Conservation (phyloP, 768 basidiomycete genomes). For the Krasilnikovozyma curviuscula region DNA sequence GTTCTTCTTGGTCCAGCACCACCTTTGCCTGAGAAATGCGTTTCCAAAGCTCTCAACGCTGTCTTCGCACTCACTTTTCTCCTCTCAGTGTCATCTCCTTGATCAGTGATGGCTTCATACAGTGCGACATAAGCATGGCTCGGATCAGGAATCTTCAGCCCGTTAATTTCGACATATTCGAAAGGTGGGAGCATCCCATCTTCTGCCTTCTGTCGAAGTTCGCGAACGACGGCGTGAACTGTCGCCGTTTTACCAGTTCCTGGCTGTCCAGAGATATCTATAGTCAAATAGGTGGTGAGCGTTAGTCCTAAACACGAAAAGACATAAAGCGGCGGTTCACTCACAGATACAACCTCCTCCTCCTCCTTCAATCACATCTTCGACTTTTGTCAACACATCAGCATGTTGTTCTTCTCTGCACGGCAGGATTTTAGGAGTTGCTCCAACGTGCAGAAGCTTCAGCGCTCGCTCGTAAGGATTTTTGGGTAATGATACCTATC, state of each 20-base stretch:
- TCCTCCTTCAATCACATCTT: conserved; percentile 73
- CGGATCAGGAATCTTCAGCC: conserved; percentile 79
- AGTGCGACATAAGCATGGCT: conserved; percentile 76
- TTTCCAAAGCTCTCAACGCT: conserved; percentile 55
- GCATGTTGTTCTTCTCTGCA: conserved; percentile 74
- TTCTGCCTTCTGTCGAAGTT: conserved; percentile 74
- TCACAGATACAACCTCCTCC: conserved; percentile 88
- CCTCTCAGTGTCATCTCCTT: conserved; percentile 43
- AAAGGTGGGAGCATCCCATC: conserved; percentile 70
- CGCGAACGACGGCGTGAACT: conserved; percentile 76
- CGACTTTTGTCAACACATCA: conserved; percentile 52
- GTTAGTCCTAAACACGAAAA: background rate
- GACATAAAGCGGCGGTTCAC: conserved; percentile 22
- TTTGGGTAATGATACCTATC: no score
- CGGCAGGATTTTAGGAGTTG: conserved; percentile 70
- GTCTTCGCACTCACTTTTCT: conserved; percentile 57
- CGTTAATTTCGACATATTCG: conserved; percentile 94
- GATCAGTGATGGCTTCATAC: conserved; percentile 81
- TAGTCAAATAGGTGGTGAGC: background rate
- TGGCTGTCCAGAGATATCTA: conserved; percentile 96
- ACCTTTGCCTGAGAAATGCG: conserved; percentile 41
- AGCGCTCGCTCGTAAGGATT: conserved; percentile 76
- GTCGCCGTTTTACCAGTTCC: conserved; percentile 98
- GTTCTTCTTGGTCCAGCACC: conserved; percentile 32
- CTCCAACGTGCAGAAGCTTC: conserved; percentile 80